Evolutionary conservation across 495 filamentous ascomycete species (phyloP).

Genomic region (Neohortaea acidophila): DNA sequence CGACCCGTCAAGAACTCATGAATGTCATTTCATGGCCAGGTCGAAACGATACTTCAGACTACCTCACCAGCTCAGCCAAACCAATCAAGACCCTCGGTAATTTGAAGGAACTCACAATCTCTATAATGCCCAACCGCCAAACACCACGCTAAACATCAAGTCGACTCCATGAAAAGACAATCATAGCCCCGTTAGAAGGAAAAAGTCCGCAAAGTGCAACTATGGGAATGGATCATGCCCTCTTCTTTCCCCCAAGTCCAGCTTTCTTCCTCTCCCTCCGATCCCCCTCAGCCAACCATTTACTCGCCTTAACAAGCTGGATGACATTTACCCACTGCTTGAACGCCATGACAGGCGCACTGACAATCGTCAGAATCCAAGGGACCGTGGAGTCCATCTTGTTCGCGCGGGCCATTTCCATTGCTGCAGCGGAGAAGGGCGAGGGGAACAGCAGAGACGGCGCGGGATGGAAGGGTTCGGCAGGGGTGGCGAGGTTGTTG

Average conservation of each 20-base stretch:
- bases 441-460: constrained; percentile 57
- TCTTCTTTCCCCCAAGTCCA: constrained; percentile 29
- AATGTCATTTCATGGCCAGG: neutral
- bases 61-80: too few relatives aligned
- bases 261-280: constrained; percentile 37
- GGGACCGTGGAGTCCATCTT: constrained; percentile 78
- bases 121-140: neutral
- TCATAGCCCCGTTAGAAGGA: neutral
- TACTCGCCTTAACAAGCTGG: constrained; percentile 84
- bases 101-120: neutral
- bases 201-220: too few relatives aligned
- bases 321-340: constrained; percentile 93
- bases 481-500: constrained; percentile 2
- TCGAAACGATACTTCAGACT: too few relatives aligned
- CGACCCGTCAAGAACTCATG: neutral
- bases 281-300: constrained; percentile 86
- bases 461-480: constrained; percentile 43
- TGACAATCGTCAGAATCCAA: constrained; percentile 74
- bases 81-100: too few relatives aligned
- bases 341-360: constrained; percentile 67
- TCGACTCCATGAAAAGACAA: neutral
- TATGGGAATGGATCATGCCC: too few relatives aligned
- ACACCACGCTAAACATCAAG: constrained; percentile 2
- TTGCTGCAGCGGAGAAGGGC: constrained; percentile 78
- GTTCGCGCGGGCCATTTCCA: constrained; percentile 77